Base-by-base conservation (phyloP, 2,329 filamentous ascomycete genomes). In the Aspergillus sojae region DNA sequence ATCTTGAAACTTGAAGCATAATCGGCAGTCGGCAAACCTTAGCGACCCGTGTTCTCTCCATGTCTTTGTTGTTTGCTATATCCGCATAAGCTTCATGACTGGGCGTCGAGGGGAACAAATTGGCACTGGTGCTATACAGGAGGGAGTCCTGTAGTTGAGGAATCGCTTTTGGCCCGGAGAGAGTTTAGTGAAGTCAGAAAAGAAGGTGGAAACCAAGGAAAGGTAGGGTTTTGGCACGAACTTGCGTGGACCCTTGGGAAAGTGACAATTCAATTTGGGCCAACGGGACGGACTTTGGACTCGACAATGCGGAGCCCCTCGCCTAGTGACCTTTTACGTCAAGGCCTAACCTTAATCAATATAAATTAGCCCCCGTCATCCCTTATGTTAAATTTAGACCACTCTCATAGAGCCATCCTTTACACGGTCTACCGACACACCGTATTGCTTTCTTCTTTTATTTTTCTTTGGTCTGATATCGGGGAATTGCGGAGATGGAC, bases 11-110 rank as follows among this genome's bases (percentile, higher is more conserved):
- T 48, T 36, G 39, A 57, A 63, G 52, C 52, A 55, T 55, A 23
- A 28, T 34, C 52, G 21, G 52, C 32, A 7, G 52, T 55, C 52
- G n/a, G 34, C 70, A 39, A 62, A 80, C 79, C 78, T 80, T 81
- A 67, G 79, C 78, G 60, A 81, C 71, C 67, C 78, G 78, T 76
- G 79, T 81, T 76, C 71, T 79, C 70, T 81, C 79, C 79, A 81
- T 81, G 70, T 72, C 75, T 72, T 71, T 66, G 65, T 68, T 64
- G 68, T 77, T 41, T 70, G 73, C 70, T 73, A 64, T 63, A 67
- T 67, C 68, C 70, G 71, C 70, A 70, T 68, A 62, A 71, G 64
- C 69, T 77, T 77, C 76, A 77, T 78, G 64, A 62, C 64, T 65
- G 60, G 55, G 46, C 50, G 43, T 56, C 50, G 57, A 53, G 48